Percentiles rank a stretch among this genome's conserved stretches.
Conservation (phyloP, 495 filamentous ascomycete genomes). For the Immersiella caudata region DNA sequence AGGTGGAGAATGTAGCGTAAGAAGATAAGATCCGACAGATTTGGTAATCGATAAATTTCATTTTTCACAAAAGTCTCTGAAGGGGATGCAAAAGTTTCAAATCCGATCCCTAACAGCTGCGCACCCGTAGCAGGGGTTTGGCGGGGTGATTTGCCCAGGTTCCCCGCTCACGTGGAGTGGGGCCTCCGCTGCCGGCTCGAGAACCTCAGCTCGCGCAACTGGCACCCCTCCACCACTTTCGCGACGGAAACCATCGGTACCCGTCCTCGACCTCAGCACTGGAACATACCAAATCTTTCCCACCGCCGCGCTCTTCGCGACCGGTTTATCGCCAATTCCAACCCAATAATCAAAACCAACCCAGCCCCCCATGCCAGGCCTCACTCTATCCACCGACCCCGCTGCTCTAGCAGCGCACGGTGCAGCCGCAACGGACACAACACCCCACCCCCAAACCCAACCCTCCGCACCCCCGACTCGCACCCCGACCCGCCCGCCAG, state of each 20-base stretch:
- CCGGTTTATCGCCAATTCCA: background rate
- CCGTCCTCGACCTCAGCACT: too few relatives aligned
- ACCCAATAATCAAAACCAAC: background rate
- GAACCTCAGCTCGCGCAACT: too few relatives aligned
- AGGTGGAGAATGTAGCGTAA: too few relatives aligned
- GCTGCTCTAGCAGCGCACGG: background rate
- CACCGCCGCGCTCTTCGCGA: too few relatives aligned
- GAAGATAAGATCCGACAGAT: too few relatives aligned
- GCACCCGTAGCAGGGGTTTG: background rate
- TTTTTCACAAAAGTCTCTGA: too few relatives aligned
- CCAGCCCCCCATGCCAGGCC: background rate
- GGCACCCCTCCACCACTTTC: background rate
- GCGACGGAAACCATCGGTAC: background rate
- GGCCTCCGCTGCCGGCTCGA: background rate
- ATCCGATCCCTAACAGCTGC: background rate
- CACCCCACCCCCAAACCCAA: constrained; percentile 16
- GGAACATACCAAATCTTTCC: too few relatives aligned
- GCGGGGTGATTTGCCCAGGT: background rate
- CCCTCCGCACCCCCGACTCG: constrained; percentile 17
- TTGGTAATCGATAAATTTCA: too few relatives aligned
- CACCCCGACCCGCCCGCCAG: constrained; percentile 40
- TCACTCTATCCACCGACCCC: background rate
- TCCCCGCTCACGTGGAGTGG: background rate
- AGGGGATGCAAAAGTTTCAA: background rate
- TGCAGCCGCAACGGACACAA: constrained; percentile 11